Evolutionary conservation across 1,284 basidiomycete species (phyloP), one percentile per base, ranked within the genome.

Genomic region (Hymenochaete sp.): DNA sequence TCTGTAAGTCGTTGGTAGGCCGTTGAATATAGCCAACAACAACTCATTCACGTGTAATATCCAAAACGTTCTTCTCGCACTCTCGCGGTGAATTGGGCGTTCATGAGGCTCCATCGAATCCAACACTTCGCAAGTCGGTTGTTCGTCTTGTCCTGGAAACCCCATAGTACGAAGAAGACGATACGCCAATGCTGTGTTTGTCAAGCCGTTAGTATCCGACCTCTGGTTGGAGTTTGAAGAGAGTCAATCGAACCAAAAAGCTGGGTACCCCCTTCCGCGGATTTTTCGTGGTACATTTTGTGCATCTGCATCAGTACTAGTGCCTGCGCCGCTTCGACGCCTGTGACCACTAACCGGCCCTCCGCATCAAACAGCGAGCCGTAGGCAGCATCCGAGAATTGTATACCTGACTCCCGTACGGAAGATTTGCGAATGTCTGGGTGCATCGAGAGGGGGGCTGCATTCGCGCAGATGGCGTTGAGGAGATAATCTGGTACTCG

Each of bases 1-100:
- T 33, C 65, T 68, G 48, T 73, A 67, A 11, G 67, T 60, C 38
- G 70, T 67, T 14, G 66, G 63, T 46, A 70, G 70, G 57, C 69
- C 69, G 56, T 71, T 73, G 52, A 72, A 67, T 46, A 75, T 68
- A 48, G 68, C 67, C 64, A 52, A 38, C 18, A 62, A 40, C 22
- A 60, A 43, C 28, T 61, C 57, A 57, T 67, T 60, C 42, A 77
- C 63, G 56, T 79, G 75, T 45, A 85, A 74, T 43, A 84, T 64
- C 84, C 85, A 88, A 60, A 87, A 86, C 48, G 82, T 76, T 44
- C 84, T 76, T 40, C 84, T 74, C 21, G 77, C 67, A 52, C 77
- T 79, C 63, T 86, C 83, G 45, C 76, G 76, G 56, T 84, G 77
- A 52, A 82, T 76, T 48, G 71, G 71, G n/a, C n/a, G n/a, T n/a